Evolutionary conservation across 2,329 filamentous ascomycete species (phyloP), one percentile per base, ranked within the genome.

Genomic region (Xylaria sp.): DNA sequence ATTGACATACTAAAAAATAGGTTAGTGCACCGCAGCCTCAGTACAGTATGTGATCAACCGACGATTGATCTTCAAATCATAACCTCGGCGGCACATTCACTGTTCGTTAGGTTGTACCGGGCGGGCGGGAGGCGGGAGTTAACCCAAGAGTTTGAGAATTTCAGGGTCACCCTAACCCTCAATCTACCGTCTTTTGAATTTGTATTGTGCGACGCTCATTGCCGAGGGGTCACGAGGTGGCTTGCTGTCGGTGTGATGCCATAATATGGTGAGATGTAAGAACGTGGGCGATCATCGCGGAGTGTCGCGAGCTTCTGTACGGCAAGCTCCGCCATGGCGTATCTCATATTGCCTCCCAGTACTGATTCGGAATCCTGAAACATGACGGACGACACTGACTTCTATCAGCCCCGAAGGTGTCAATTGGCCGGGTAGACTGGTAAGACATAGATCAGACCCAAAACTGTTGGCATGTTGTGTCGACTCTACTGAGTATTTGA

Each of bases 391-490:
- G n/a, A 49, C 49, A 28, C 31, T 47, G 40, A 19, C 19, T 28
- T 31, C 37, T 28, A 45, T 35, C 52, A n/a, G 38, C 52, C 23
- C 40, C 40, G 25, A 46, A 46, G 14, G 31, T 7, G 12, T 23
- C 19, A 33, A 46, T 47, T 19, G 15, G 33, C 5, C 47, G 47
- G 47, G 11, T 42, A 15, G 9, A 49, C 37, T 47, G 43, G 43
- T 55, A 37, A 64, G 53, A 55, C 54, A 64, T 47, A 38, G 21
- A 46, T 50, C 56, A 23, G 52, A 43, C 35, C 43, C 42, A 46
- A 49, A 42, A 11, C 14, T 51, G 33, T 19, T 25, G 11, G 33
- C 15, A n/a, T 33, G 19, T 51, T 51, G 49, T 28, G 7, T 38
- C 33, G 33, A n/a, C 31, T 38, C 47, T 17, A 23, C 21, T 23